Evolutionary conservation across 306 rosid species (phyloP).

Genomic region (Trichosanthes cucumerina): DNA sequence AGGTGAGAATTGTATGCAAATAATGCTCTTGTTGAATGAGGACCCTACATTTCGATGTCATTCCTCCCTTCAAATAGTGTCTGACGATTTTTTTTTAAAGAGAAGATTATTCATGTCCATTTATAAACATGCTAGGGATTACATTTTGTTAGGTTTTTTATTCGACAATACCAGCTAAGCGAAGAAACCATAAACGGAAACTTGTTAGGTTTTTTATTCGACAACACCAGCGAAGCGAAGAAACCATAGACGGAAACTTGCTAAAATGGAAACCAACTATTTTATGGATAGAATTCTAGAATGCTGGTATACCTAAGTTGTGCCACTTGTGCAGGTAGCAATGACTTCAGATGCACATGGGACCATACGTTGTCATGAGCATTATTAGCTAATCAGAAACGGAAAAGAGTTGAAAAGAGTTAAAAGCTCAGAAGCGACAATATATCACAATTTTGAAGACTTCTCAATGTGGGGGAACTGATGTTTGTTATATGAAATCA

Average conservation of each 20-base stretch:
- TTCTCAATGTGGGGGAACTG: neutral
- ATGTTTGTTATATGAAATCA: neutral
- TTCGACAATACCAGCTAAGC: neutral
- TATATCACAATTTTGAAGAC: neutral
- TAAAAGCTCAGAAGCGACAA: conserved; percentile 1
- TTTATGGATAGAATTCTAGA: neutral
- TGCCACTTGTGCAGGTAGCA: neutral
- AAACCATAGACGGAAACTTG: neutral
- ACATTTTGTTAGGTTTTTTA: neutral
- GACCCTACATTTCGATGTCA: neutral
- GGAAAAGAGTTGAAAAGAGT: neutral
- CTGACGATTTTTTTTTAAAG: neutral
- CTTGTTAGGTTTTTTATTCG: neutral
- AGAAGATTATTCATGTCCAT: neutral
- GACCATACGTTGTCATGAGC: neutral
- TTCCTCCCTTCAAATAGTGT: neutral
- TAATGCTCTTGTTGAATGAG: neutral
- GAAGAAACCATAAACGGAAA: neutral
- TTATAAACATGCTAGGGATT: neutral
- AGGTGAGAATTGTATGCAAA: conserved; percentile 5
- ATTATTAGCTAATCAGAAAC: neutral
- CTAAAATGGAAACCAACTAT: neutral
- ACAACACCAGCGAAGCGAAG: neutral
- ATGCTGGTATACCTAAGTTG: neutral
- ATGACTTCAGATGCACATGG: neutral